Percentiles rank a stretch among this genome's conserved stretches.
Conservation (phyloP, 495 filamentous ascomycete species). For the Annulohypoxylon nitens region DNA sequence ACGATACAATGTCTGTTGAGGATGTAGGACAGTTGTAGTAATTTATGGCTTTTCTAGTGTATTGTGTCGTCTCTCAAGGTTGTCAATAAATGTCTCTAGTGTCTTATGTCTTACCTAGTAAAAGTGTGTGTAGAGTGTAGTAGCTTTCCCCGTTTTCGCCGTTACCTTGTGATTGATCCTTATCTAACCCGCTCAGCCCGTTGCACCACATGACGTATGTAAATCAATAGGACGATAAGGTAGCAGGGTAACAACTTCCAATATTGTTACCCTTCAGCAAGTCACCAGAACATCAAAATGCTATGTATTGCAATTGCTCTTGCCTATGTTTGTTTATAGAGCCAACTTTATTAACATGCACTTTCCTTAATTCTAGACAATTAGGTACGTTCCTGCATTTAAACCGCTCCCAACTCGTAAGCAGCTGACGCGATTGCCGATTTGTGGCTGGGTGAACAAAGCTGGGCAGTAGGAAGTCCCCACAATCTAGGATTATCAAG, state of each 20-base stretch:
- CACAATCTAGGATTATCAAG: conserved; percentile 32
- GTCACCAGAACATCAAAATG: neutral
- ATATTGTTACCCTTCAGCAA: neutral
- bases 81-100: conserved; percentile 7
- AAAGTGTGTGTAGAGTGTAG: no score
- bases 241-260: neutral
- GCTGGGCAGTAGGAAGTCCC: conserved; percentile 5
- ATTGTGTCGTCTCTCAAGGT: conserved; percentile 1
- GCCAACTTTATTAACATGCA: neutral
- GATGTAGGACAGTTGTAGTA: conserved; percentile 1
- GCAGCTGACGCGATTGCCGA: conserved; percentile 18
- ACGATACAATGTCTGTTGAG: conserved; percentile 6
- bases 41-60: conserved; percentile 4
- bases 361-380: neutral
- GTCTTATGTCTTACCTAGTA: neutral
- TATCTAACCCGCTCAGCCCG: conserved; percentile 28
- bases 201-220: conserved; percentile 40
- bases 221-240: conserved; percentile 9
- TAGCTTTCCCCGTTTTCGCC: conserved; percentile 15
- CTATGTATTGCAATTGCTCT: no score
- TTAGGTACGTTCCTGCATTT: neutral
- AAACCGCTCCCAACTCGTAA: neutral
- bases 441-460: conserved; percentile 26
- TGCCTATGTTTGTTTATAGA: neutral
- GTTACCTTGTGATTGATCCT: conserved; percentile 23